Conservation (phyloP, 1,284 basidiomycete species). For the Cutaneotrichosporon sp. region DNA sequence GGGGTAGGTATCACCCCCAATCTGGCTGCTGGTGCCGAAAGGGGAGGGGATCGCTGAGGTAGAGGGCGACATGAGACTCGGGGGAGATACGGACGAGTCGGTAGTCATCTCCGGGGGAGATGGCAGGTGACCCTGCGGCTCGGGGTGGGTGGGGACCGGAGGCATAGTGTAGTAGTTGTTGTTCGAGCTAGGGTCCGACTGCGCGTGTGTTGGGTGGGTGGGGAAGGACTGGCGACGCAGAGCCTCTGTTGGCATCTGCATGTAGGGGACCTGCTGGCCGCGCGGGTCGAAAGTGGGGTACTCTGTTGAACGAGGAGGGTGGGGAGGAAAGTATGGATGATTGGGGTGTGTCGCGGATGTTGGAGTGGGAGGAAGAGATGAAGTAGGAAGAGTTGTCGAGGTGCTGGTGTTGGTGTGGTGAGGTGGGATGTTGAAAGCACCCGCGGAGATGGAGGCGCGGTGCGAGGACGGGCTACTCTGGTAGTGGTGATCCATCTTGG, state of each 20-base stretch:
- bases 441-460: neutral
- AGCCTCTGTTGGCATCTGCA: too few relatives aligned
- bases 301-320: neutral
- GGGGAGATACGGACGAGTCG: neutral
- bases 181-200: neutral
- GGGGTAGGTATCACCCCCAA: neutral
- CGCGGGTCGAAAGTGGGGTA: too few relatives aligned
- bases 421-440: neutral
- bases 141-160: neutral
- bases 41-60: conserved; percentile 2
- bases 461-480: neutral
- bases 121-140: neutral
- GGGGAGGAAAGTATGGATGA: neutral
- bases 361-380: neutral
- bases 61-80: neutral
- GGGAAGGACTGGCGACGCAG: too few relatives aligned
- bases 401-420: neutral
- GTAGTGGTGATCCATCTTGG: too few relatives aligned
- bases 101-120: conserved; percentile 1
- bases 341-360: conserved; percentile 1
- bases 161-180: neutral
- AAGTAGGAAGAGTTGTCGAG: neutral
- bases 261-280: too few relatives aligned
- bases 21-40: neutral
- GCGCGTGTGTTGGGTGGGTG: neutral